Base-by-base conservation (phyloP, 345 rosid genomes). In the Xanthoceras sorbifolium region DNA sequence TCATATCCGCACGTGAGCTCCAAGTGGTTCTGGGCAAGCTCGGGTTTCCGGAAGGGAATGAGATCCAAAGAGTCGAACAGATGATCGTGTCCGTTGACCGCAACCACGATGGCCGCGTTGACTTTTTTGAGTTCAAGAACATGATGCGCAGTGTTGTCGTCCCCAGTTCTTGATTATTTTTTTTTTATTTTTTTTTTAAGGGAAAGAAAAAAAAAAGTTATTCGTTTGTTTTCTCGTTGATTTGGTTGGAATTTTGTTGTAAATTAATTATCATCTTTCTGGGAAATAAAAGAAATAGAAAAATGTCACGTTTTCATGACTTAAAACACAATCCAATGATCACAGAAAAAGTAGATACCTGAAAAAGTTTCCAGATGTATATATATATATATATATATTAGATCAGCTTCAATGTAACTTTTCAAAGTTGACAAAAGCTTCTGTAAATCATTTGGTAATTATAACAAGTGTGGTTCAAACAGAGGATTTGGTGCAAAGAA, bases 71-170 rank as follows among this genome's bases (percentile, higher is more conserved):
- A 76, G 93, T 94, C 23, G 84, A 84, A 79, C 87, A 91, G 86
- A 94, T 94, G 98, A 94, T 94, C 34, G 77, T 78, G 31, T 93
- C 98, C 60, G 97, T 92, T 52, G 98, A 94, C 77, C 81, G 85
- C 9, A 93, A 93, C 73, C 82, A 82, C 1, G 98, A 94, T 70
- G 98, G 97, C 1, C 90, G 88, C 25, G 97, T 94, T 38, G 97
- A 94, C 81, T 93, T 91, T 88, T 87, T 84, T 12, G 98, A 94
- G 57, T 94, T 94, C 81, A 92, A 93, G 86, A 84, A 92, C 84
- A 94, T 92, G 98, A 94, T 93, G 98, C 87, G 86, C 4, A 82
- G 88, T 1, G 89, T 87, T 59, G 75, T 87, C 5, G 87, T 82
- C 29, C 84, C 71, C 68, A 80, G 83, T 52, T 80, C 86, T 67